These are phyloP conservation scores for Coffea canephora DNA, from an alignment of 257 asterid species.

Conservation along the genomic window DNA sequence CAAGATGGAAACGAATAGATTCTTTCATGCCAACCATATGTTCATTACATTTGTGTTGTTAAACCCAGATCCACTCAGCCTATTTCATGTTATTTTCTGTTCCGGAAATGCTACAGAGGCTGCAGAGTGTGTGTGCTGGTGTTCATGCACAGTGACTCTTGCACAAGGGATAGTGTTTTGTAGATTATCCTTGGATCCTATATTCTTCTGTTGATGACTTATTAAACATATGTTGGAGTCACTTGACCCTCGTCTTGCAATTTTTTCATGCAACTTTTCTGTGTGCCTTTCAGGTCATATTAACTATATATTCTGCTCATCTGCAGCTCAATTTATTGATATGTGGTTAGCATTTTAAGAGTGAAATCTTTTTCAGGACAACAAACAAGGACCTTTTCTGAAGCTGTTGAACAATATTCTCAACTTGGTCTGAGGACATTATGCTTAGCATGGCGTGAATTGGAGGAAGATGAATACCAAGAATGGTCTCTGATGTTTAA, in stretches of 20 bases:
- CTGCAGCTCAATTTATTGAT: background rate
- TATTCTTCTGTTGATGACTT: background rate
- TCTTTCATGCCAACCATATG: background rate
- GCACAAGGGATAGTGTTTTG: background rate
- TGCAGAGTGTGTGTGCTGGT: background rate
- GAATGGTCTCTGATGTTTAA: slow-evolving; percentile 91
- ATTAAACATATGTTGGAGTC: background rate
- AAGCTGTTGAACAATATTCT: slow-evolving; percentile 93
- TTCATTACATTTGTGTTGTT: too few species aligned
- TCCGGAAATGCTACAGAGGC: too few species aligned
- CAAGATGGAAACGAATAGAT: background rate
- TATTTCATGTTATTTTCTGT: too few species aligned
- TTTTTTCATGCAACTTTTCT: background rate
- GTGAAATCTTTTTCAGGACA: slow-evolving; percentile 61
- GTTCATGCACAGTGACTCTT: background rate
- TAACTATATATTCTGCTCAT: background rate
- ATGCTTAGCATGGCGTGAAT: slow-evolving; percentile 95
- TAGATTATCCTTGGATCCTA: background rate
- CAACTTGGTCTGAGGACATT: slow-evolving; percentile 93
- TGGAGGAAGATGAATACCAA: slow-evolving; percentile 73
- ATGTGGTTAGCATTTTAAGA: slow-evolving; percentile 23
- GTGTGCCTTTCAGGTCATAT: background rate
- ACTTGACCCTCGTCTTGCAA: background rate
- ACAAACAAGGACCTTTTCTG: slow-evolving; percentile 66
- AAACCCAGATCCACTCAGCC: too few species aligned